Evolutionary conservation across 2,329 filamentous ascomycete genomes (phyloP), one percentile per base, ranked within the genome.

Genomic region (Parasarocladium wereldwijsianum): DNA sequence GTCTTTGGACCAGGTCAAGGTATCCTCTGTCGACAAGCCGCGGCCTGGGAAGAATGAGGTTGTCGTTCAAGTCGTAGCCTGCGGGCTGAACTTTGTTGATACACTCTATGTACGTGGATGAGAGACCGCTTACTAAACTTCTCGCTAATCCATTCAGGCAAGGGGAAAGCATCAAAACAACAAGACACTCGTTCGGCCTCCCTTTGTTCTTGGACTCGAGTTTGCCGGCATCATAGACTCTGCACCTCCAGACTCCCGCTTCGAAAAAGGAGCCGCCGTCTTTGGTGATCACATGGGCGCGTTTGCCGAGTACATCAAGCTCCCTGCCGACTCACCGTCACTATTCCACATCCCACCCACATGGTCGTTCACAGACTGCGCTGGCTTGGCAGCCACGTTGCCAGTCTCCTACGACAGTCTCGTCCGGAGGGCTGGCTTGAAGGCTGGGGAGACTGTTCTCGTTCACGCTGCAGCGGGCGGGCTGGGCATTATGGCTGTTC

Each of bases 141-240:
- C 24, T 13, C 11, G 16, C 15, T 2, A 12, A 21, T 19, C 7
- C 18, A 25, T 22, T 15, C 20, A 58, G 54, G 64, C 63, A 3
- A 57, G 57, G 41, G 70, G 69, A 6, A 59, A 62, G 37, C 70
- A 75, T 40, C 69, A 75, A 40, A 75, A 74, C 43, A 73, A 72
- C 42, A 55, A 51, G 17, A 57, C 55, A n/a, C 59, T 68, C 32
- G 58, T 69, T 21, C 53, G 52, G 18, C 70, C 68, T 2, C 69
- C 69, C 0, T 75, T 76, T 47, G 60, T 57, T 2, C 56, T 73
- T 1, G 70, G 70, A 9, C 64, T 65, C n/a, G 69, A 75, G 42
- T 75, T 74, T 40, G 54, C 66, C 1, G 70, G 69, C n/a, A 50
- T 59, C 3, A 52, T 75, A 1, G 35, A 59, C 19, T 47, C 47